Evolutionary conservation across 345 rosid genomes (phyloP).

Genomic region (Linum usitatissimum): DNA sequence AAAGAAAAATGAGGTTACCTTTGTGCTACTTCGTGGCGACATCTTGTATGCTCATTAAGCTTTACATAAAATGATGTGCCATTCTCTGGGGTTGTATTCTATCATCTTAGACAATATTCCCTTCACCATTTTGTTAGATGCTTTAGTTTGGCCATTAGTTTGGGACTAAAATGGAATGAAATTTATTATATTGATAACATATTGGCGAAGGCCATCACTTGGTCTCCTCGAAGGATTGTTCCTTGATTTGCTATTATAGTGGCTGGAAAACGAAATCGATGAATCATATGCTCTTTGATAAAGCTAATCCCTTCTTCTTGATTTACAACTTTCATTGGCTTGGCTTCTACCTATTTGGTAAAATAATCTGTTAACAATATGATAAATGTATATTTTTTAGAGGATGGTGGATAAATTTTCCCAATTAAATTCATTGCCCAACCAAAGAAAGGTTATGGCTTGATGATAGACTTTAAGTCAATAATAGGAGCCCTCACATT

Average conservation of each 20-base stretch:
- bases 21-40: background rate
- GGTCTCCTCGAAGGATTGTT: background rate
- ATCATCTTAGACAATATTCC: constrained; percentile 6
- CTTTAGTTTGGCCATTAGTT: constrained; percentile 4
- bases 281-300: constrained; percentile 5
- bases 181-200: background rate
- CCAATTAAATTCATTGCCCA: constrained; percentile 1
- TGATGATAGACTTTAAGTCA: background rate
- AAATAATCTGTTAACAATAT: background rate
- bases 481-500: background rate
- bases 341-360: constrained; percentile 1
- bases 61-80: background rate
- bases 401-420: constrained; percentile 1
- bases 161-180: constrained; percentile 3
- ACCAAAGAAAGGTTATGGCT: constrained; percentile 1
- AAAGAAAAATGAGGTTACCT: background rate
- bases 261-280: background rate
- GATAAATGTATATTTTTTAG: background rate
- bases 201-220: background rate
- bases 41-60: background rate
- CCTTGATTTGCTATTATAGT: constrained; percentile 5
- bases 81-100: background rate
- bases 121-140: background rate
- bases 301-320: background rate
- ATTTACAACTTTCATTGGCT: background rate